Evolutionary conservation across 1,139 yeast genomes (phyloP), one percentile per base, ranked within the genome.

Genomic region (Kodamaea arcana): DNA sequence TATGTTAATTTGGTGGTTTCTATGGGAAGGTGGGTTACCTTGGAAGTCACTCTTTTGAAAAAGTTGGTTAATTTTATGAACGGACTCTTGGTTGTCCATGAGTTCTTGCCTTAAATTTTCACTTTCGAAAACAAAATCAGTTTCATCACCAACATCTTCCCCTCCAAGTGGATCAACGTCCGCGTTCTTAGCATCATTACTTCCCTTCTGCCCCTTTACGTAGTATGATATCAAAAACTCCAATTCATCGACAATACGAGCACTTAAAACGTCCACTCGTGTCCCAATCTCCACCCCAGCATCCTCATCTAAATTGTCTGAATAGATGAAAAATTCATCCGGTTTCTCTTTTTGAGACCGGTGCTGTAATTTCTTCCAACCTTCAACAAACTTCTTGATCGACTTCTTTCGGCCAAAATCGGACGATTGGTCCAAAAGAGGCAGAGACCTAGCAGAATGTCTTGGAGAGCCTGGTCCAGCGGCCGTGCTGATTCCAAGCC

Each of bases 231-330:
- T 63, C 34, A 69, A 56, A 39, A 51, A 68, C 43, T 75, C 75
- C 42, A 85, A 74, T 53, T 87, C 95, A 46, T 83, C 86, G 27
- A 85, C 72, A 2, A 86, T 82, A 45, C 94, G 65, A 3, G 94
- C 92, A 53, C 94, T 81, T 38, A 87, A 62, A 11, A 84, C 65
- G 58, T 87, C 97, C 35, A 82, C 72, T 44, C 81, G 71, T 3
- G 67, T 67, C 4, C 69, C 69, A 13, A 65, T 55, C 12, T 43
- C 31, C 15, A 51, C 51, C 16, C 47, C 45, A 11, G 41, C 48
- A 12, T 27, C 30, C 7, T 42, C 45, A 11, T 42, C 40, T 15
- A 41, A 47, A 22, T 36, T 35, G 16, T 32, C 18, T 10, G 43
- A 38, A 12, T 25, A 9, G 17, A 13, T 15, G 11, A 13, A 25